A percentile compares a stretch with the other conserved stretches of the same genome.
These are phyloP conservation scores for Dictyostelium capitatum DNA, from an alignment of 78 protist species.

Conservation along the genomic window DNA sequence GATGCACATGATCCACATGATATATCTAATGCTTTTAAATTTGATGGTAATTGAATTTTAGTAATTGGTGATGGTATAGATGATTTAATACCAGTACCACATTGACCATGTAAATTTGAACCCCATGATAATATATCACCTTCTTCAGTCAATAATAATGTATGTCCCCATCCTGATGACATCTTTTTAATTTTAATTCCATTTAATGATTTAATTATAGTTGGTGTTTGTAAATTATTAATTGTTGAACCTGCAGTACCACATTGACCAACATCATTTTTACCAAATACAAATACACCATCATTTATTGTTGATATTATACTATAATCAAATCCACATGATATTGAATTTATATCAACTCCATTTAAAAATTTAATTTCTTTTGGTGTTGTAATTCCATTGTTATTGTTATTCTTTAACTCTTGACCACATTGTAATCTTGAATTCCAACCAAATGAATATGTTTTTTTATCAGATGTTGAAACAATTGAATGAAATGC, in stretches of 20 bases:
- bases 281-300: slow-evolving; percentile 56
- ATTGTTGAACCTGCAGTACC: not conserved
- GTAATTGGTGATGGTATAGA: not conserved
- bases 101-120: slow-evolving; percentile 67
- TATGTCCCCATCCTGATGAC: slow-evolving; percentile 66
- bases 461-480: slow-evolving; percentile 24
- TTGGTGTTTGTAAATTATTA: not conserved
- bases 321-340: slow-evolving; percentile 65
- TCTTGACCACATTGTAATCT: slow-evolving; percentile 52
- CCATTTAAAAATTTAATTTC: slow-evolving; percentile 12
- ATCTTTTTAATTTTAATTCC: not conserved
- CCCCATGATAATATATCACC: slow-evolving; percentile 50
- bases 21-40: not conserved
- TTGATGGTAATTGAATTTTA: not conserved
- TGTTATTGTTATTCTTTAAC: not conserved
- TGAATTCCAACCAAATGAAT: slow-evolving; percentile 61
- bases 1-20: slow-evolving; percentile 72
- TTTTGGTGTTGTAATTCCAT: not conserved
- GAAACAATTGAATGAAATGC: slow-evolving; percentile 57
- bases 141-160: not conserved
- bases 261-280: slow-evolving; percentile 66
- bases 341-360: slow-evolving; percentile 1
- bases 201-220: not conserved
- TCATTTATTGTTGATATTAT: not conserved
- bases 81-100: slow-evolving; percentile 22